Base-by-base conservation (phyloP, 2,329 filamentous ascomycete species). In the Apiospora koreana region DNA sequence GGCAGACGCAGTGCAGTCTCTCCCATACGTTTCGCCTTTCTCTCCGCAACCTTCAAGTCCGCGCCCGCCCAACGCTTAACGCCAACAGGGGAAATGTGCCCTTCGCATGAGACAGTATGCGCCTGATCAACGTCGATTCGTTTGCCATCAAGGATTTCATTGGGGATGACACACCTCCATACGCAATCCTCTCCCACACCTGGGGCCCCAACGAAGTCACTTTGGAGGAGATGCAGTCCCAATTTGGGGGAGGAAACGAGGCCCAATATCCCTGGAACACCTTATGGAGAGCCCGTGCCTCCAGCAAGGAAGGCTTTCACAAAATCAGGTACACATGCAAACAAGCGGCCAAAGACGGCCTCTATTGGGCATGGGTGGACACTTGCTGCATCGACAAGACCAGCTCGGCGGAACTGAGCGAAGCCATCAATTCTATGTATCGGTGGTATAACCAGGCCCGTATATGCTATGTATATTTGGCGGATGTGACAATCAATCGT, bases 391-490 rank as follows among this genome's bases (percentile, higher is more conserved):
- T 68, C 35, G 66, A 68, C 46, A 68, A 68, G 66, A 28, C 28
- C 16, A 68, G 66, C 45, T 46, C 42, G 8, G 45, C 46, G 28
- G 35, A 54, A 23, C 45, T 68, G 35, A 46, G 35, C 66, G 45
- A 68, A 16, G 66, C 66, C n/a, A 68, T 68, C 45, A 54, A 68
- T 14, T 68, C 66, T 4, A 54, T 68, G 66, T 68, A 46, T 23
- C 42, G 42, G 23, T 68, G 66, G 66, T 68, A 68, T 23, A 38
- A 46, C 16, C 21, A 38, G 8, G 42, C 45, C 2, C 1, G 3
- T 0, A 9, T 8, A 1, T 68, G 66, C 35, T 68, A 38, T 16
- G 66, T 18, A 0, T 68, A 68, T 12, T 6, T 68, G 16, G 14
- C 7, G 1, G 66, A 68, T 21, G 70, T 74, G 14, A 72, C 70